Conservation (phyloP, 441 rosid genomes). For the Brassica hybrid region DNA sequence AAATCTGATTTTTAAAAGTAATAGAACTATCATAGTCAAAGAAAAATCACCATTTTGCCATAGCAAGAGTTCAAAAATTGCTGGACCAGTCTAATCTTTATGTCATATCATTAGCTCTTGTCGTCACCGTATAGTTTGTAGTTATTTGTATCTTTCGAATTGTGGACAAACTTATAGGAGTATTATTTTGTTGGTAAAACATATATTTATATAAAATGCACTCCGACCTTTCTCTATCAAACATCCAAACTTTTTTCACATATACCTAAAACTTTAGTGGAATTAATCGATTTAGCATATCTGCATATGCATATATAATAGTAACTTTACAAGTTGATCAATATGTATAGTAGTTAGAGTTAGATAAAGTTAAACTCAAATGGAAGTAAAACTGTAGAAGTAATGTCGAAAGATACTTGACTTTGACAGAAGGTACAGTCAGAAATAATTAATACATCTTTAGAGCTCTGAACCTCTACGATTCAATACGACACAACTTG, state of each 20-base stretch:
- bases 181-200: slow-evolving; percentile 17
- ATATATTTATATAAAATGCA: not conserved
- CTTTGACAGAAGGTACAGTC: slow-evolving; percentile 22
- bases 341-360: no score
- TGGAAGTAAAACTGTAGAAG: slow-evolving; percentile 2
- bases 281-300: slow-evolving; percentile 7
- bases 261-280: slow-evolving; percentile 2
- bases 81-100: slow-evolving; percentile 37
- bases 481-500: not conserved
- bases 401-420: slow-evolving; percentile 25
- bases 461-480: not conserved
- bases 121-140: slow-evolving; percentile 26
- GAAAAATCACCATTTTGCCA: not conserved
- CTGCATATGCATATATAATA: not conserved
- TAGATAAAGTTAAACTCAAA: not conserved
- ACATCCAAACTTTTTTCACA: not conserved
- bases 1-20: not conserved
- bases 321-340: not conserved
- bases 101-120: slow-evolving; percentile 47
- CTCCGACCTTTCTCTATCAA: slow-evolving; percentile 34
- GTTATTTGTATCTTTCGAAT: slow-evolving; percentile 28
- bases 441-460: slow-evolving; percentile 9
- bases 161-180: not conserved
- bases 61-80: slow-evolving; percentile 34
- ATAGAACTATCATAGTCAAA: slow-evolving; percentile 13